Conservation (phyloP, 371 early-diverging fungal genomes). For the Chytridium lagenaria region DNA sequence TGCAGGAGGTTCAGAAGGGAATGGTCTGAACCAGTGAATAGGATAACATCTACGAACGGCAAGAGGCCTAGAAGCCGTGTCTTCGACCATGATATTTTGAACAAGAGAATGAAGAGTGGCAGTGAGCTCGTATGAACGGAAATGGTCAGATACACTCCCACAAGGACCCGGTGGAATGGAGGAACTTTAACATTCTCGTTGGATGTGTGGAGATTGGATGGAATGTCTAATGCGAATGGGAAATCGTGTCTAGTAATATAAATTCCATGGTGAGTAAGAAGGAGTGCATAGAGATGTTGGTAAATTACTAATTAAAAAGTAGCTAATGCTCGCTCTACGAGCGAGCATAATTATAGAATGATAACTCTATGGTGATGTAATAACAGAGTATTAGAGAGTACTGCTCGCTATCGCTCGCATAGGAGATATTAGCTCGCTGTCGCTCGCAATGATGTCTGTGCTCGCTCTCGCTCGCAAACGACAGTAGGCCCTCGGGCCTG, state of each 20-base stretch:
- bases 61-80: neutral
- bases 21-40: slow-evolving; percentile 6
- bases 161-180: neutral
- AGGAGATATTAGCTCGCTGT: too few species aligned
- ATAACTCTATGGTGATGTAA: too few species aligned
- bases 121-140: neutral
- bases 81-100: slow-evolving; percentile 1
- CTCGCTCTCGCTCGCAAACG: too few species aligned
- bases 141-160: neutral
- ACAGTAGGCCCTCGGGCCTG: too few species aligned
- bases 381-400: too few species aligned
- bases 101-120: neutral
- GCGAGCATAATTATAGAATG: too few species aligned
- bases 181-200: slow-evolving; percentile 1
- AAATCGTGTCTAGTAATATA: slow-evolving; percentile 1
- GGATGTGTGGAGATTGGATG: slow-evolving; percentile 11
- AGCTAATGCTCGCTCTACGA: too few species aligned
- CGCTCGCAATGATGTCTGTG: too few species aligned
- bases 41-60: neutral
- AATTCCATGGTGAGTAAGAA: too few species aligned
- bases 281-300: too few species aligned
- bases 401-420: too few species aligned
- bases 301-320: too few species aligned
- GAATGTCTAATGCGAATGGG: slow-evolving; percentile 1
- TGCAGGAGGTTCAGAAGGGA: neutral